phyloP scores from a whole-genome alignment of 306 rosid genomes.

The Quillaja saponaria region DNA sequence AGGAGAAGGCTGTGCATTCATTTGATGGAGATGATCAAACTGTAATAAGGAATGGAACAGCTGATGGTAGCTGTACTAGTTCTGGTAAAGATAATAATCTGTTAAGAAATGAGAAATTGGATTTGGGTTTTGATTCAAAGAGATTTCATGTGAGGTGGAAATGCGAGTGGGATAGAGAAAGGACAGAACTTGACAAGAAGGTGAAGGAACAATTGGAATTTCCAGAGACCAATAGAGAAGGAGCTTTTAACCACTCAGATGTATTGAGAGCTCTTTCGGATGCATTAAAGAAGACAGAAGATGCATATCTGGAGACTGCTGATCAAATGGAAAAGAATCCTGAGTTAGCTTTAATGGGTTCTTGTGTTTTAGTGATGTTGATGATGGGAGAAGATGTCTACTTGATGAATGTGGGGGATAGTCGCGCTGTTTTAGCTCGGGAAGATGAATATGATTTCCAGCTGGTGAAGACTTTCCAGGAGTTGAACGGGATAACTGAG shows the following conservation, averaged over 20 bases:
- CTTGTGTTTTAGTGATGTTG: slow-evolving; percentile 87
- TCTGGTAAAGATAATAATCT: neutral
- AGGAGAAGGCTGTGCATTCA: neutral
- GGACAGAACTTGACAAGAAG: slow-evolving; percentile 27
- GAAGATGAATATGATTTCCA: slow-evolving; percentile 25
- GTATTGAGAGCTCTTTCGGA: slow-evolving; percentile 61
- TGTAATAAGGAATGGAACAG: slow-evolving; percentile 8
- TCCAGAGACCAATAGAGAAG: slow-evolving; percentile 21
- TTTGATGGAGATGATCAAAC: neutral
- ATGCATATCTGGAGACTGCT: slow-evolving; percentile 45
- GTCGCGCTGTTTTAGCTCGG: slow-evolving; percentile 65
- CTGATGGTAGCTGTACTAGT: slow-evolving; percentile 21
- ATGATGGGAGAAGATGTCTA: slow-evolving; percentile 82
- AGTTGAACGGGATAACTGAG: slow-evolving; percentile 31
- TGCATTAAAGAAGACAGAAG: slow-evolving; percentile 64
- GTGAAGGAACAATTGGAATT: slow-evolving; percentile 6
- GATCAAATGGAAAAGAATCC: slow-evolving; percentile 61
- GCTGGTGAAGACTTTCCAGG: slow-evolving; percentile 21
- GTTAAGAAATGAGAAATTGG: slow-evolving; percentile 6
- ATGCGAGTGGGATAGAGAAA: slow-evolving; percentile 46
- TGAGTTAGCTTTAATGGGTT: slow-evolving; percentile 85
- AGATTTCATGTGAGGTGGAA: slow-evolving; percentile 14
- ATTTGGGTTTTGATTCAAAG: slow-evolving; percentile 13
- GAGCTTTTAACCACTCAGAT: slow-evolving; percentile 34
- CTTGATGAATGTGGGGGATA: slow-evolving; percentile 91